A percentile compares a stretch with the other conserved stretches of the same genome.
These are phyloP conservation scores for Sisymbrium irio DNA, from an alignment of 345 rosid species.

Conservation along the genomic window DNA sequence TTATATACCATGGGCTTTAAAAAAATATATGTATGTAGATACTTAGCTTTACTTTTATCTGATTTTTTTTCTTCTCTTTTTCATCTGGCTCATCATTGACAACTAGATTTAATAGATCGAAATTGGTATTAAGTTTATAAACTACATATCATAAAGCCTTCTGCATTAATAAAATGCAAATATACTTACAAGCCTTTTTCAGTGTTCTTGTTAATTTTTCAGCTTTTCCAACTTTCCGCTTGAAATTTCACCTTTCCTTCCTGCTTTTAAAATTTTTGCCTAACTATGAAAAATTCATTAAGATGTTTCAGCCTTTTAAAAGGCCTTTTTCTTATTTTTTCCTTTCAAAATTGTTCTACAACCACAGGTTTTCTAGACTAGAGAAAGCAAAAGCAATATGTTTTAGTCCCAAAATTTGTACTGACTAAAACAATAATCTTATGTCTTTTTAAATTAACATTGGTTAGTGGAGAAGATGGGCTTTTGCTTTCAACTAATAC, in stretches of 20 bases:
- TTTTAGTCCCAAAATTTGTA: background rate
- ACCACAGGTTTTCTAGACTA: background rate
- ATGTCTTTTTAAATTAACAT: background rate
- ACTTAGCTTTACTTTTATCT: background rate
- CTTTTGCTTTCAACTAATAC: slow-evolving; percentile 23
- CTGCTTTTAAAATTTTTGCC: slow-evolving; percentile 14
- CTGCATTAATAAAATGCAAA: slow-evolving; percentile 1
- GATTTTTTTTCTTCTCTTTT: background rate
- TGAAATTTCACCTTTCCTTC: background rate
- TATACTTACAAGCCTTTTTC: background rate
- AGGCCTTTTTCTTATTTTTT: background rate
- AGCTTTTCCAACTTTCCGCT: slow-evolving; percentile 25
- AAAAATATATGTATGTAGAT: background rate
- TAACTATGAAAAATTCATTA: background rate
- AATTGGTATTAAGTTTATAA: background rate
- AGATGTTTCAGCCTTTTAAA: background rate
- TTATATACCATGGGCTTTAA: background rate
- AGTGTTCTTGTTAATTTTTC: background rate
- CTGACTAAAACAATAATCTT: slow-evolving; percentile 4
- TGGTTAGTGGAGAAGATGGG: slow-evolving; percentile 30
- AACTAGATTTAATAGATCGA: background rate
- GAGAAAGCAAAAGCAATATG: slow-evolving; percentile 20
- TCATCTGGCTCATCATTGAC: background rate
- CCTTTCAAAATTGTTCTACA: background rate
- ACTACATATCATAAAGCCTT: background rate